A percentile compares a stretch with the other conserved stretches of the same genome.
Conservation (phyloP, 768 basidiomycete genomes). For the Termitomyces sp. region DNA sequence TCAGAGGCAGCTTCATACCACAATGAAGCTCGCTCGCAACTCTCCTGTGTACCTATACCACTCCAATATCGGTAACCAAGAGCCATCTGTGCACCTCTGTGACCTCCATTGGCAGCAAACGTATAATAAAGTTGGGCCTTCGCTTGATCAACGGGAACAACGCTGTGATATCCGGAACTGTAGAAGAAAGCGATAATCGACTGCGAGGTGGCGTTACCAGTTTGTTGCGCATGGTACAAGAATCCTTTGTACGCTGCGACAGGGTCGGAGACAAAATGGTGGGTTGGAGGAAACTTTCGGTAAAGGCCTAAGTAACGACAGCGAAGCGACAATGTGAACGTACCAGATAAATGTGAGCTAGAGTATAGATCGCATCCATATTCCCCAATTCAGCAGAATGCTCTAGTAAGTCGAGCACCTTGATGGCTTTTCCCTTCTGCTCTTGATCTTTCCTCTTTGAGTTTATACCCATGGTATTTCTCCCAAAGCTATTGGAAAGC, state of each 20-base stretch:
- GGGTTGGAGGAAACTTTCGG: slow-evolving; percentile 65
- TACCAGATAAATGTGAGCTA: slow-evolving; percentile 65
- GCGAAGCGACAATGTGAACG: slow-evolving; percentile 15
- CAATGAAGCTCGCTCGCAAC: slow-evolving; percentile 73
- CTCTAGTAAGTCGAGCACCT: slow-evolving; percentile 74
- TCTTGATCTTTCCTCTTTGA: slow-evolving; percentile 62
- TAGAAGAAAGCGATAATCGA: slow-evolving; percentile 84
- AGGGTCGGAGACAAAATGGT: slow-evolving; percentile 58
- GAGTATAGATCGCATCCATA: slow-evolving; percentile 62
- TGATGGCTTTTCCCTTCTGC: slow-evolving; percentile 63
- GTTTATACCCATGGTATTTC: slow-evolving; percentile 31
- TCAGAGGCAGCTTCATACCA: slow-evolving; percentile 93
- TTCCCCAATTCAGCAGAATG: slow-evolving; percentile 80
- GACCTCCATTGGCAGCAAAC: slow-evolving; percentile 84
- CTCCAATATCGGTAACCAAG: slow-evolving; percentile 94
- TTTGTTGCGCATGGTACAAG: slow-evolving; percentile 52
- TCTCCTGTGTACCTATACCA: slow-evolving; percentile 87
- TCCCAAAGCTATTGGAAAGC: slow-evolving; percentile 32
- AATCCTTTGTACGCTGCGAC: slow-evolving; percentile 59
- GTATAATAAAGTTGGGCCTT: slow-evolving; percentile 91
- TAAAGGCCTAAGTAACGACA: neutral
- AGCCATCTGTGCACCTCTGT: slow-evolving; percentile 88
- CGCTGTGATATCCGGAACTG: slow-evolving; percentile 71
- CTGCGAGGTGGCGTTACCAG: slow-evolving; percentile 87
- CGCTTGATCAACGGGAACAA: slow-evolving; percentile 63